Conservation (phyloP, 345 rosid genomes). For the Bruguiera parviflora region DNA sequence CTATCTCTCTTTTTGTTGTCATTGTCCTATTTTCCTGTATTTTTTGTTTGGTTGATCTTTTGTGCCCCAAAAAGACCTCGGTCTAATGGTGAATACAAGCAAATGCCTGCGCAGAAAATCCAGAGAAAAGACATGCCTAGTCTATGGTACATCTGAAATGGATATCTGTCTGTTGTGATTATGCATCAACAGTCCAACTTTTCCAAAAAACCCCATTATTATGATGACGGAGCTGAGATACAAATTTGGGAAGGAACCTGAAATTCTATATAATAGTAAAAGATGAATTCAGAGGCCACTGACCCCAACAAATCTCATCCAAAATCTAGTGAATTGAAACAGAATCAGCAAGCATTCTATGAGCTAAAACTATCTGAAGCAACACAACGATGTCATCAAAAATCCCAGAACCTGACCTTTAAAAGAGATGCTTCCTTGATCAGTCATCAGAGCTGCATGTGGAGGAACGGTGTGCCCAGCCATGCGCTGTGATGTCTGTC, state of each 20-base stretch:
- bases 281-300: no score
- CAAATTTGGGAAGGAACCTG: not conserved
- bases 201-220: not conserved
- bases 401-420: conserved; percentile 32
- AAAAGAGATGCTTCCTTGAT: conserved; percentile 42
- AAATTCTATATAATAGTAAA: no score
- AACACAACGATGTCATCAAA: not conserved
- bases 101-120: not conserved
- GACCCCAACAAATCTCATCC: not conserved
- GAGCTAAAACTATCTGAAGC: not conserved
- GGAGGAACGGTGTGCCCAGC: conserved; percentile 38
- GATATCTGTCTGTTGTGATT: not conserved
- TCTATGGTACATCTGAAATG: not conserved
- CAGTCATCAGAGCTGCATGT: conserved; percentile 18
- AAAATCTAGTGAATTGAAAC: not conserved
- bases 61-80: no score
- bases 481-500: conserved; percentile 34
- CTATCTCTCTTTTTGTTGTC: no score
- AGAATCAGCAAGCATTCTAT: not conserved
- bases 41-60: no score
- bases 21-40: no score
- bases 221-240: not conserved
- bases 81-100: no score
- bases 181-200: not conserved
- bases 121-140: conserved; percentile 1